phyloP scores from a whole-genome alignment of 108 stramenopile species.

The Skeletonema menzelii region DNA sequence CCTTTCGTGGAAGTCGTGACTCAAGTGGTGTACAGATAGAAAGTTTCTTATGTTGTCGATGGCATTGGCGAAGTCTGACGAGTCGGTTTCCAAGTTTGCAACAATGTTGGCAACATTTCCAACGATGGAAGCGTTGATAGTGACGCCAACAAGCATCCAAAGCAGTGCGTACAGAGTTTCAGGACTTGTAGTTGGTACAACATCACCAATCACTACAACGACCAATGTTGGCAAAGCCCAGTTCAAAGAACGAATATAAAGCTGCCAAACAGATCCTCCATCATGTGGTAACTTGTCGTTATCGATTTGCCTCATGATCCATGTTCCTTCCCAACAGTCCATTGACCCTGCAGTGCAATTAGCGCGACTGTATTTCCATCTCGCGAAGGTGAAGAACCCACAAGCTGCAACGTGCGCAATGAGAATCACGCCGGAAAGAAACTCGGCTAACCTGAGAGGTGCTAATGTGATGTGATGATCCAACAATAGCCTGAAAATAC shows the following conservation, averaged over 20 bases:
- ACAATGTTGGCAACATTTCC: conserved; percentile 61
- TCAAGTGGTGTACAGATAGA: conserved; percentile 41
- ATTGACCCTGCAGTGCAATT: background rate
- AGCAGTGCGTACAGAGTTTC: conserved; percentile 60
- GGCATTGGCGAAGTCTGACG: conserved; percentile 29
- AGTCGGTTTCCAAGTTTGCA: conserved; percentile 48
- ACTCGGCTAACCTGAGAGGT: conserved; percentile 35
- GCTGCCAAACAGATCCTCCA: conserved; percentile 35
- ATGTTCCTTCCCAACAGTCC: conserved; percentile 49
- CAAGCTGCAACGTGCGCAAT: conserved; percentile 61
- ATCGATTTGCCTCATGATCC: conserved; percentile 54
- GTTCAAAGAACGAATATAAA: conserved; percentile 54
- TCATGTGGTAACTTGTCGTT: conserved; percentile 42
- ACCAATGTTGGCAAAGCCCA: conserved; percentile 69
- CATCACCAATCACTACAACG: conserved; percentile 61
- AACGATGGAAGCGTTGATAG: conserved; percentile 58
- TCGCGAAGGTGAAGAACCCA: conserved; percentile 53
- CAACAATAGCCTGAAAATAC: conserved; percentile 26
- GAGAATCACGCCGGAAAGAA: conserved; percentile 42
- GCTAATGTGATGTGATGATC: conserved; percentile 25
- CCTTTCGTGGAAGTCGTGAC: conserved; percentile 28
- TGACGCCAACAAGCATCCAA: conserved; percentile 53
- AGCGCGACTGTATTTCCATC: conserved; percentile 13
- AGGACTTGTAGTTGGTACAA: conserved; percentile 38
- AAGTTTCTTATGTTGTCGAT: conserved; percentile 52